Conservation (phyloP, 306 rosid species). For the Mucuna pruriens region DNA sequence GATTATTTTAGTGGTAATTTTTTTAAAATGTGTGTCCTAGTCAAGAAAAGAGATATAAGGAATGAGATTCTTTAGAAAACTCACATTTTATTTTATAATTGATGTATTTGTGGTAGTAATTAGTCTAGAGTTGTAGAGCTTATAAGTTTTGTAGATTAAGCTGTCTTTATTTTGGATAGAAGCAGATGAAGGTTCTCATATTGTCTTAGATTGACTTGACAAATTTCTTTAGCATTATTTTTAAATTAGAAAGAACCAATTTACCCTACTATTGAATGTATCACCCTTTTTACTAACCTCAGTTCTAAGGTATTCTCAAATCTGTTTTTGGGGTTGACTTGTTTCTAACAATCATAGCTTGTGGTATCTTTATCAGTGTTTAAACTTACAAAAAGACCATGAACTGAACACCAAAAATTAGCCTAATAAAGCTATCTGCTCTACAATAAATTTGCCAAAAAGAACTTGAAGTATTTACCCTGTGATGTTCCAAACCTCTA, state of each 20-base stretch:
- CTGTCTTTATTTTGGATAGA: background rate
- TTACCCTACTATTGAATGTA: background rate
- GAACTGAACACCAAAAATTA: no score
- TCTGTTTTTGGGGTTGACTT: no score
- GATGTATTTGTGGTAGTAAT: background rate
- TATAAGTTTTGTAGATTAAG: background rate
- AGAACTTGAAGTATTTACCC: no score
- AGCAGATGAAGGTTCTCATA: background rate
- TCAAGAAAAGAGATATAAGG: background rate
- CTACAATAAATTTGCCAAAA: no score
- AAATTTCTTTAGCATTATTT: constrained; percentile 4
- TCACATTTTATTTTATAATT: background rate
- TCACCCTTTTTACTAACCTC: background rate
- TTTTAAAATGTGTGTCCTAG: background rate
- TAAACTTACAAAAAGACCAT: no score
- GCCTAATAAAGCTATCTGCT: no score
- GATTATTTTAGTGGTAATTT: background rate
- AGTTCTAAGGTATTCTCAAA: background rate
- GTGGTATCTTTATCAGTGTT: no score
- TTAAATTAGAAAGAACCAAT: background rate
- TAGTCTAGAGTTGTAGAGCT: background rate
- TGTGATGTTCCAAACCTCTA: no score
- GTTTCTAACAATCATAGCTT: no score
- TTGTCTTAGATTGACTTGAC: background rate
- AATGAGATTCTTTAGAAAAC: background rate